A percentile compares a stretch with the other conserved stretches of the same genome.
These are phyloP conservation scores for Cyclanthera cordifolia DNA, from an alignment of 306 rosid genomes.

Conservation along the genomic window DNA sequence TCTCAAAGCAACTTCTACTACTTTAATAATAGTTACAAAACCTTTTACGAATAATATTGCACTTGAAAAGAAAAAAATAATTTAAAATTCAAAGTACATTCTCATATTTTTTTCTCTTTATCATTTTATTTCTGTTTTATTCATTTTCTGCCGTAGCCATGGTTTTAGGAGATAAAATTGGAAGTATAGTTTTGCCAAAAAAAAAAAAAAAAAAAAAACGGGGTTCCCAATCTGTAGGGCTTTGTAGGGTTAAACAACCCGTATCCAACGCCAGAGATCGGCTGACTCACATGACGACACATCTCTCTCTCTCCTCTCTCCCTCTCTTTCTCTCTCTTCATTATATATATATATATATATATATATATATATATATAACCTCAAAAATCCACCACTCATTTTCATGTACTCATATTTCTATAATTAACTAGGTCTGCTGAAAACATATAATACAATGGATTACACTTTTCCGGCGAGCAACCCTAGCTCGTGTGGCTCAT, in stretches of 20 bases:
- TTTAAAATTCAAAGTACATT: too few species aligned
- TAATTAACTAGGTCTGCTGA: too few species aligned
- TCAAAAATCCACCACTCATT: neutral
- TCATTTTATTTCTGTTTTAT: too few species aligned
- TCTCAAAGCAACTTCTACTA: too few species aligned
- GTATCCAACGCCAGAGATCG: constrained; percentile 73
- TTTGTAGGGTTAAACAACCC: constrained; percentile 41
- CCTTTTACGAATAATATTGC: too few species aligned
- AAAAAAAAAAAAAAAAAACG: neutral
- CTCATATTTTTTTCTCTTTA: too few species aligned
- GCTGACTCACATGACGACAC: constrained; percentile 55
- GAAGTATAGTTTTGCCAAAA: neutral
- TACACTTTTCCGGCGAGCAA: constrained; percentile 10
- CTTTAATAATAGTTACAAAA: too few species aligned
- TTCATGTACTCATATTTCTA: neutral
- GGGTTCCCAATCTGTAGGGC: constrained; percentile 11
- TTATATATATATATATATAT: constrained; percentile 1
- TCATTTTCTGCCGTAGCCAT: too few species aligned
- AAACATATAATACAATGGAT: too few species aligned
- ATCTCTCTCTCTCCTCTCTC: constrained; percentile 17
- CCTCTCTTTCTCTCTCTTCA: constrained; percentile 13
- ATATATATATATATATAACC: neutral
- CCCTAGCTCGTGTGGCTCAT: constrained; percentile 28
- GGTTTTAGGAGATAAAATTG: too few species aligned
- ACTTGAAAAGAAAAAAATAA: too few species aligned